Evolutionary conservation across 495 filamentous ascomycete species (phyloP), one percentile per base, ranked within the genome.

Genomic region (Talaromyces adpressus): DNA sequence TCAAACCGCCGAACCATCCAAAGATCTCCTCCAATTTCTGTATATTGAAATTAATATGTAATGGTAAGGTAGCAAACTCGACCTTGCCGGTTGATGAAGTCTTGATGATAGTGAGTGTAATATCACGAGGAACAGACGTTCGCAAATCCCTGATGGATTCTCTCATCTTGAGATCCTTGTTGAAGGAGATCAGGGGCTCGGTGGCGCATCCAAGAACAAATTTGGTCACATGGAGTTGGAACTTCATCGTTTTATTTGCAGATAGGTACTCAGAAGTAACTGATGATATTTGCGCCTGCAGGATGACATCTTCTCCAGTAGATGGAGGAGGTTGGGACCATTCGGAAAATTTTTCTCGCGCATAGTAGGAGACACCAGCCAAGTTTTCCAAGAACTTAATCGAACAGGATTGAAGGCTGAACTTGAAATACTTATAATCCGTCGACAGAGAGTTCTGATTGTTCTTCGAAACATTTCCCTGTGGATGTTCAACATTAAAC

Each of bases 1-100:
- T 97, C 20, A 99, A 77, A 0, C 95, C 95, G 16, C 94, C 95
- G 70, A 97, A 90, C 81, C 90, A 92, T 32, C 85, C 84, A 59
- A 98, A 84, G 4, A 89, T 89, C 59, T 96, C 93, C 66, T 99
- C 95, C 12, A 98, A 69, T 45, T 83, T 85, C 64, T 88, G 87
- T 11, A 97, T 78, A 73, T 98, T 90, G 29, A 98, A 70, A 62
- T 84, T 83, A 6, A 98, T 63, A 61, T 88, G 85, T 1, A 98
- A 72, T 2, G 93, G 92, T 14, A 94, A 79, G 2, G 92, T 96
- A n/a, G 81, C 82, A n/a, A 96, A 67, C n/a, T 89, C 84, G 25
- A 91, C 71, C 51, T 81, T 80, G n/a, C 82, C 81, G 4, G 75
- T 72, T 1, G 81, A 76, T 6, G 78, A 51, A 0, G 78, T 82